phyloP scores from a whole-genome alignment of 129 eudicot genomes.

The sunflower (Helianthus annuus) region HanXRQr2.0-SUNRISE NC_035446.2:112251415-112251914 shows the following conservation, averaged over 20 bases:
- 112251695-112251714: not conserved
- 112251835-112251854: slow-evolving; percentile 85
- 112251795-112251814: slow-evolving; percentile 98
- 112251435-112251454: slow-evolving; percentile 84
- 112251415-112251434: slow-evolving; percentile 99
- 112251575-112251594: slow-evolving; percentile 95
- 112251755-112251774: slow-evolving; percentile 56
- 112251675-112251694: slow-evolving; percentile 1
- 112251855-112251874: slow-evolving; percentile 74
- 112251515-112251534: slow-evolving; percentile 83
- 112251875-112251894: slow-evolving; percentile 96
- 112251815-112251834: slow-evolving; percentile 95
- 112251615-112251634: slow-evolving; percentile 93
- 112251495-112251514: slow-evolving; percentile 78
- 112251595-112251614: slow-evolving; percentile 98
- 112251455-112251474: slow-evolving; percentile 68
- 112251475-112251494: slow-evolving; percentile 91
- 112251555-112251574: slow-evolving; percentile 86
- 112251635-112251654: slow-evolving; percentile 85
- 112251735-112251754: slow-evolving; percentile 1
- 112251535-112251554: slow-evolving; percentile 99
- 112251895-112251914: slow-evolving; percentile 94
- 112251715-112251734: slow-evolving; percentile 9
- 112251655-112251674: not conserved
- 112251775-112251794: slow-evolving; percentile 99